phyloP scores from a whole-genome alignment of 441 rosid species.

The Adansonia grandidieri region DNA sequence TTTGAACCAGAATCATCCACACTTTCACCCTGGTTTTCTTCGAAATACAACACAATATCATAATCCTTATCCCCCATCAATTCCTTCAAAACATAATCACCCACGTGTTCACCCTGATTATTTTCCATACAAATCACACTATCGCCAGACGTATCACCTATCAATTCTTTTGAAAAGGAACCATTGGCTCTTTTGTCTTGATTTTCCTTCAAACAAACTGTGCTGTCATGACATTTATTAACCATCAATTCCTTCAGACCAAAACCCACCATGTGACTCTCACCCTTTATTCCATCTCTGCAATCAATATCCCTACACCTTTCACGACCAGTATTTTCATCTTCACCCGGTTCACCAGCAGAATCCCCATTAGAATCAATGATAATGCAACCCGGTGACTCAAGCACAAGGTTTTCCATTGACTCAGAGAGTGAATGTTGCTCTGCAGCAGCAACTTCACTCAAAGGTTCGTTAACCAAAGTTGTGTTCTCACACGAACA shows the following conservation, averaged over 20 bases:
- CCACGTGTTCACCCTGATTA: constrained; percentile 22
- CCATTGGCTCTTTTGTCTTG: background rate
- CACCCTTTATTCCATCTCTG: background rate
- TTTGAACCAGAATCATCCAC: background rate
- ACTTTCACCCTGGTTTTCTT: background rate
- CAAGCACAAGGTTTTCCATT: constrained; percentile 25
- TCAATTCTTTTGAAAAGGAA: background rate
- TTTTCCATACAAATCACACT: background rate
- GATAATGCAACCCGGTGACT: constrained; percentile 29
- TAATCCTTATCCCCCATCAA: background rate
- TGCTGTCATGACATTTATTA: background rate
- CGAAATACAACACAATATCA: background rate
- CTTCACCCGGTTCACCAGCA: constrained; percentile 30
- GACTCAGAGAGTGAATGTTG: constrained; percentile 35
- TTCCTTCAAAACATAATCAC: constrained; percentile 14
- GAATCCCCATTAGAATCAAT: constrained; percentile 39
- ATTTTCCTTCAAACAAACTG: background rate
- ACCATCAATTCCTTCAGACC: constrained; percentile 10
- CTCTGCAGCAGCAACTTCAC: constrained; percentile 30
- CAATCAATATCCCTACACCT: constrained; percentile 15
- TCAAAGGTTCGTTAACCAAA: constrained; percentile 29
- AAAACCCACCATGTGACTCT: constrained; percentile 11
- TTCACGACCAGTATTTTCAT: constrained; percentile 30
- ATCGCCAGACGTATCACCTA: background rate
- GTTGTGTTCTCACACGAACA: constrained; percentile 41